Base-by-base conservation (phyloP, 2,329 filamentous ascomycete genomes). In the Lasiodiplodia hormozganensis region DNA sequence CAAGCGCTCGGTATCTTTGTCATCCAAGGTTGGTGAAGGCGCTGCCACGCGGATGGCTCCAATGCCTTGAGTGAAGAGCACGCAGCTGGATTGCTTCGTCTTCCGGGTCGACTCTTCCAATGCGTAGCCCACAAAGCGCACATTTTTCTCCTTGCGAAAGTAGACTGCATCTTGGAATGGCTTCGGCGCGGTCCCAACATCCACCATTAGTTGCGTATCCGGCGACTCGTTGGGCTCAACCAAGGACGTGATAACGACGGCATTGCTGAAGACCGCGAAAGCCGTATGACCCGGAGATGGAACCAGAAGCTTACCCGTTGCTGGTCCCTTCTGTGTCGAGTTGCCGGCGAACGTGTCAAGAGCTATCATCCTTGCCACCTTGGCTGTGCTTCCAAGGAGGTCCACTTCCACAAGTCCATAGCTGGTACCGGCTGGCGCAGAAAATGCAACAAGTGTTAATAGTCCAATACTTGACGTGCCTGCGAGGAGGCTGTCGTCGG, bases 151-250 rank as follows among this genome's bases (percentile, higher is more conserved):
- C 28, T 82, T 76, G 49, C 90, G 88, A 69, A 99, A 90, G 73
- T 94, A 92, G 43, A 99, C 85, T 1, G 92, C 89, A 77, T 99
- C 96, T 77, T 98, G 94, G 73, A 94, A 97, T 0, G 89, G 86
- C 21, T 89, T 58, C 18, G 67, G 70, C 7, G 73, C 65, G 28
- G 69, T 71, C 23, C 77, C 78, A 38, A 75, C 73, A 57, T 81
- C 78, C 18, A 73, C 71, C 38, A 92, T 86, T 3, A 96, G 84
- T 76, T 97, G 94, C 2, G 88, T 88, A 62, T 94, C 91, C 8
- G 93, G 92, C 2, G 89, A 90, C 53, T 92, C 89, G 16, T 89
- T 87, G 1, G 87, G 84, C 62, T 86, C 85, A 2, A 87, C 85
- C 58, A 97, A 86, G 0, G 94, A 97, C 8, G 92, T 85, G 31